phyloP scores from a whole-genome alignment of 2,329 filamentous ascomycete species.

The Ophiostoma sp. region DNA sequence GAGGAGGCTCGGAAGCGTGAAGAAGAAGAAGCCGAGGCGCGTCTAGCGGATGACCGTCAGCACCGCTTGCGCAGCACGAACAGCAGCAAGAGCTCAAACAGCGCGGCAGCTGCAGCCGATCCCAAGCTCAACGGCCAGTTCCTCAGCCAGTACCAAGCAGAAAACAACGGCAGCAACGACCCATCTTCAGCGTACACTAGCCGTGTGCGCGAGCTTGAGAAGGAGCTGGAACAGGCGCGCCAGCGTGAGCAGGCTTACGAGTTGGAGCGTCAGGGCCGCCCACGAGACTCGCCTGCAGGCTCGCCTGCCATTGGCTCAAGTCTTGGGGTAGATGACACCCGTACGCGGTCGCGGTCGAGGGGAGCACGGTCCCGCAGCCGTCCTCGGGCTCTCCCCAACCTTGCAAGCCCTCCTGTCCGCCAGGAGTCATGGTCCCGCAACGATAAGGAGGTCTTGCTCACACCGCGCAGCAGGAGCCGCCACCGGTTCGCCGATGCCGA shows the following conservation, averaged over 20 bases:
- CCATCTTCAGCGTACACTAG: conserved; percentile 48
- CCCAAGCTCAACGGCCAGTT: conserved; percentile 73
- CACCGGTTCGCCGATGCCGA: conserved; percentile 27
- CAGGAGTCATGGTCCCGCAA: conserved; percentile 60
- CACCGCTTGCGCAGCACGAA: conserved; percentile 48
- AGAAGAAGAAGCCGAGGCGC: conserved; percentile 65
- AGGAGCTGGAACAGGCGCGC: conserved; percentile 58
- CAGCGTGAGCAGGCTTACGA: conserved; percentile 60
- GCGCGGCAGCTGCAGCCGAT: conserved; percentile 39
- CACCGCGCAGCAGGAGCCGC: conserved; percentile 44
- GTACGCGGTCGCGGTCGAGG: conserved; percentile 27
- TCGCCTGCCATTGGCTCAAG: not conserved
- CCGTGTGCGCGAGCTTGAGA: conserved; percentile 75
- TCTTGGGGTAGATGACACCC: conserved; percentile 10
- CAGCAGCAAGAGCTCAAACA: conserved; percentile 41
- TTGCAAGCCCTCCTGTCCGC: conserved; percentile 40
- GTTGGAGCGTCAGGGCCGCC: conserved; percentile 50
- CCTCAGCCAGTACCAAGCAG: conserved; percentile 77
- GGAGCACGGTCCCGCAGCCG: conserved; percentile 26
- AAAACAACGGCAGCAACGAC: conserved; percentile 43
- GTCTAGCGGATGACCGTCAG: conserved; percentile 60
- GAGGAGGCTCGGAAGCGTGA: conserved; percentile 61
- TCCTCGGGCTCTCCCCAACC: conserved; percentile 24
- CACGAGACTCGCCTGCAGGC: conserved; percentile 30
- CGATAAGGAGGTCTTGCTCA: conserved; percentile 59